Evolutionary conservation across 2,329 filamentous ascomycete species (phyloP), one percentile per base, ranked within the genome.

Genomic region (Geoglossum cookeanum): DNA sequence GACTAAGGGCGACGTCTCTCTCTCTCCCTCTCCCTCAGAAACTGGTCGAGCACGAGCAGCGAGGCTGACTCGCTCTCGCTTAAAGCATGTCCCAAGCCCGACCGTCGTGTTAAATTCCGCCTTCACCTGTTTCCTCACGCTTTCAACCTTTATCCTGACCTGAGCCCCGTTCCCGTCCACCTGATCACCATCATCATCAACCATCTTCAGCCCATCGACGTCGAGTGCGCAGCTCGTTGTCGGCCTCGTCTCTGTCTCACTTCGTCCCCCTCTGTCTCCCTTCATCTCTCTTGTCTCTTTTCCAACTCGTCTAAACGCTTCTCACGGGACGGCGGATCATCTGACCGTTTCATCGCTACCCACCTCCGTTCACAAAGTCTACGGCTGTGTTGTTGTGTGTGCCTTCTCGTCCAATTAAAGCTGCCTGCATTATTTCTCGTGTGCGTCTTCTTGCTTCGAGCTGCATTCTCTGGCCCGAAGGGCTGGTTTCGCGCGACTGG

Each of bases 321-420:
- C 33, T 53, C 49, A 53, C 49, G 30, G 30, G 49, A 53, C 49
- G 49, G 22, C 13, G 42, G 42, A 45, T 53, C 49, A 53, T 53
- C 49, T 53, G 49, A 53, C 33, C 49, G 42, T 45, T 45, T 53
- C 49, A 32, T 35, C 33, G 33, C 49, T 35, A 53, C 29, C 33
- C 33, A 33, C 30, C 27, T 53, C 49, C 49, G 49, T 35, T 35
- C 42, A 45, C 42, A 22, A 22, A 45, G 42, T 45, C n/a, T 45
- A 17, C 22, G 42, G 42, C 17, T 17, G 42, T 45, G 42, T 45
- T 45, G 15, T 45, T 45, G 42, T 22, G 42, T 17, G 42, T 53
- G 49, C 27, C 30, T 35, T 35, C 30, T 35, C 22, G 32, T 53
- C 49, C 49, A 53, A 53, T 53, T 53, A 53, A 37, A 53, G 30